Percentiles rank a stretch among this genome's conserved stretches.
These are phyloP conservation scores for Botrytis aclada DNA, from an alignment of 2,329 filamentous ascomycete genomes.

Conservation along the genomic window DNA sequence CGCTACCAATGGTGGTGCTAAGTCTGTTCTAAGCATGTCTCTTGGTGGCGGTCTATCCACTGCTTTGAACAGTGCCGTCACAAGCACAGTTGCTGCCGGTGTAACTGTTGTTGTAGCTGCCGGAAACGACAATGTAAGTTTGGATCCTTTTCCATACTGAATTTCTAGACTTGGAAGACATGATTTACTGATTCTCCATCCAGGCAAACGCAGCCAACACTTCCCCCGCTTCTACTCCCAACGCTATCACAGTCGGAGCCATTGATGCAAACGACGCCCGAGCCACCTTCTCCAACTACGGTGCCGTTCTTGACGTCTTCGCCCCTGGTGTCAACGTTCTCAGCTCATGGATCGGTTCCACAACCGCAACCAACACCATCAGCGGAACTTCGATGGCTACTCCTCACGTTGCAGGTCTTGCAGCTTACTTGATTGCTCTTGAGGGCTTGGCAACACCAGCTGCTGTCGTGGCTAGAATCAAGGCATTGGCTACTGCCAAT, in stretches of 20 bases:
- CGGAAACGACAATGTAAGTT: conserved; percentile 46
- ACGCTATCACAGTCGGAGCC: conserved; percentile 54
- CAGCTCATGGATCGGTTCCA: conserved; percentile 47
- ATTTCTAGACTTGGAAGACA: no score
- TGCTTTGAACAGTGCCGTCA: conserved; percentile 51
- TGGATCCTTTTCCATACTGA: neutral
- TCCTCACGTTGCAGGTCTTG: conserved; percentile 65
- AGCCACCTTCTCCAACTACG: conserved; percentile 51
- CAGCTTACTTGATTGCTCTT: conserved; percentile 60
- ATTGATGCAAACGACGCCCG: conserved; percentile 42
- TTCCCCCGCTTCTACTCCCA: conserved; percentile 49
- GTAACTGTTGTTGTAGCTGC: conserved; percentile 54
- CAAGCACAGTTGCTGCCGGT: conserved; percentile 45
- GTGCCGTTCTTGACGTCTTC: conserved; percentile 48
- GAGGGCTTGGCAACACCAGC: conserved; percentile 43
- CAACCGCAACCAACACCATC: conserved; percentile 48
- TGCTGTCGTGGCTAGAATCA: conserved; percentile 41
- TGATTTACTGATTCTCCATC: neutral
- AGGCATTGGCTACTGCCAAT: conserved; percentile 40
- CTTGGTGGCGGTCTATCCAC: conserved; percentile 47
- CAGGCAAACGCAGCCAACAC: conserved; percentile 39
- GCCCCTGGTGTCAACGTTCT: conserved; percentile 48
- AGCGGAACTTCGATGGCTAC: conserved; percentile 60
- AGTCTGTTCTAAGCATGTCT: conserved; percentile 53
- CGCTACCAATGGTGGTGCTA: conserved; percentile 29